Conservation (phyloP, 176 grass and related monocot species). For the Phyllostachys edulis region DNA sequence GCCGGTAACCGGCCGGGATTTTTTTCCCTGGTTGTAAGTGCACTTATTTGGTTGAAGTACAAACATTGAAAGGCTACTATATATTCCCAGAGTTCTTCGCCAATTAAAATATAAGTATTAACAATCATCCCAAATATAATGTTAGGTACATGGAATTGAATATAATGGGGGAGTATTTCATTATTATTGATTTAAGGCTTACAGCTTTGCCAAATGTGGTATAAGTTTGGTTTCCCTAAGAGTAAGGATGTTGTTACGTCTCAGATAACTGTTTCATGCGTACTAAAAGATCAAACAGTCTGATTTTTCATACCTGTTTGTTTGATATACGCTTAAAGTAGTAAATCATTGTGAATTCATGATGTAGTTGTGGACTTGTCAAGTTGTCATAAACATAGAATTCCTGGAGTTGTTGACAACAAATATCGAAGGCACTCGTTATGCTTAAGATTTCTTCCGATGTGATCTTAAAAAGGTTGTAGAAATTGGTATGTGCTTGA, state of each 20-base stretch:
- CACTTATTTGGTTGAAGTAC: background rate
- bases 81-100: slow-evolving; percentile 7
- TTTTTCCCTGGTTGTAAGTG: too few relatives aligned
- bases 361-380: background rate
- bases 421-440: background rate
- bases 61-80: background rate
- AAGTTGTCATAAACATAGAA: background rate
- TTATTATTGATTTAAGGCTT: background rate
- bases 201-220: background rate
- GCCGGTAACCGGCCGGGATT: too few relatives aligned
- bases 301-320: slow-evolving; percentile 2
- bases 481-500: slow-evolving; percentile 1
- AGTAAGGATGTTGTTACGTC: background rate
- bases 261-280: background rate
- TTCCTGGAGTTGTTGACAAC: background rate
- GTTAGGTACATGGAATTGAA: background rate
- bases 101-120: slow-evolving; percentile 17
- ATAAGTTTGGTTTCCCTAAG: background rate
- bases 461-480: background rate
- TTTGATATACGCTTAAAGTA: background rate
- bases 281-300: background rate
- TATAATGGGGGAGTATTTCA: background rate
- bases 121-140: slow-evolving; percentile 2
- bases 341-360: background rate
- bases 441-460: background rate